Evolutionary conservation across 352 stramenopile species (phyloP), one percentile per base, ranked within the genome.

Genomic region (Saprolegnia parasitica): DNA sequence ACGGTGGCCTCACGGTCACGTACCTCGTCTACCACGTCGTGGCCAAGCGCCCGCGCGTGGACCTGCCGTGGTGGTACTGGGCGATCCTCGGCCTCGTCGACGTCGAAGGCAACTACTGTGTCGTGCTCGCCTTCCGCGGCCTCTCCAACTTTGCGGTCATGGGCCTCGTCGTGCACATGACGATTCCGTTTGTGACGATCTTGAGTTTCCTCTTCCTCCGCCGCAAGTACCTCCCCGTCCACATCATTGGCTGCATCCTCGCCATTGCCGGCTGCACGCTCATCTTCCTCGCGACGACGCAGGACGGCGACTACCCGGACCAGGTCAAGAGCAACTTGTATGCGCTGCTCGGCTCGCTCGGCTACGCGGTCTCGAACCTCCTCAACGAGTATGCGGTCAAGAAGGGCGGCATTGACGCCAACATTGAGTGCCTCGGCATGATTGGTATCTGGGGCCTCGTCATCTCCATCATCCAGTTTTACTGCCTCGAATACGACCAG

Each of bases 301-400:
- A 3, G 8, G 74, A 60, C 8, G 74, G 76, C 23, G 72, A 81
- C 37, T 54, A 73, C 29, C 47, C 11, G 4, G 72, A 75, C 32
- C 78, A 88, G 68, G 68, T 90, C 29, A 75, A 76, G 37, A 80
- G 82, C 45, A 79, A 89, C 64, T 71, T 88, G 21, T 86, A 87
- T 74, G 76, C 76, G 23, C 65, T 90, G n/a, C 79, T 88, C 57
- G 82, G 79, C 37, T 79, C 82, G 5, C 73, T 71, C 16, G 80
- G 87, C 72, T 90, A 90, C 67, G 82, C 82, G 5, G 78, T 81
- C 67, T 88, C 82, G 52, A 90, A 90, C 72, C 76, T 90, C 42
- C 83, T 90, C 77, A 80, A 87, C 73, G 80, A 90, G 71, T 83
- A 74, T 18, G 80, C 86, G 32, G 82, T 90, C 75, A 90, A 88